Conservation (phyloP, 2,329 filamentous ascomycete genomes). For the Elsinoe arachidis region DNA sequence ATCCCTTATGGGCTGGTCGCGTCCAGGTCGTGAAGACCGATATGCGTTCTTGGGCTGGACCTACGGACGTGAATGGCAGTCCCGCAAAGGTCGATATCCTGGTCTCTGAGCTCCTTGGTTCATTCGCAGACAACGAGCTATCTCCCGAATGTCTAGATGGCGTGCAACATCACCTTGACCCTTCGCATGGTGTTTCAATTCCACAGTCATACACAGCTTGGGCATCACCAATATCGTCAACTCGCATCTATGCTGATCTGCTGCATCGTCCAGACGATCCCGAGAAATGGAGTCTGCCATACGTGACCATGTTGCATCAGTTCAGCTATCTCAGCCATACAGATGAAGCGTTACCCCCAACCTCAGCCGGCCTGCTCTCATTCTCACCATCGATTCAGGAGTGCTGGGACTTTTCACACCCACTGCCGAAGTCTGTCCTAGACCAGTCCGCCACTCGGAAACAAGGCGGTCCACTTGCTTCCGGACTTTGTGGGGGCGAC, state of each 20-base stretch:
- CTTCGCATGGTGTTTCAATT: conserved; percentile 80
- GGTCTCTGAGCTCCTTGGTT: conserved; percentile 86
- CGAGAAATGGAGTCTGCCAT: conserved; percentile 79
- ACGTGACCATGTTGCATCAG: conserved; percentile 86
- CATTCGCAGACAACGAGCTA: conserved; percentile 94
- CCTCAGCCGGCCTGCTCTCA: not conserved
- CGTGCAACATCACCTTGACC: conserved; percentile 79
- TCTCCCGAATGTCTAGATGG: conserved; percentile 95
- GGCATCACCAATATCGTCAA: conserved; percentile 82
- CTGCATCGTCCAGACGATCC: conserved; percentile 54
- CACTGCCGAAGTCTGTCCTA: conserved; percentile 53
- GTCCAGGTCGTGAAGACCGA: conserved; percentile 91
- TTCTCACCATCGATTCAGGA: conserved; percentile 52
- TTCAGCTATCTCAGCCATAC: conserved; percentile 72
- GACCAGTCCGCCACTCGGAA: conserved; percentile 47
- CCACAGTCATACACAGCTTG: conserved; percentile 90
- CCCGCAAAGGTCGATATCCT: conserved; percentile 77
- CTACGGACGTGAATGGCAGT: conserved; percentile 45
- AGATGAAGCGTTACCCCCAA: conserved; percentile 26
- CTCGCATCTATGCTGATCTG: conserved; percentile 77
- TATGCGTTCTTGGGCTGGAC: conserved; percentile 94
- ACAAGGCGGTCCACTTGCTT: conserved; percentile 54
- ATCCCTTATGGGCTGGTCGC: conserved; percentile 59
- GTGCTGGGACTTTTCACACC: conserved; percentile 74
- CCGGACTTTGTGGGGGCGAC: conserved; percentile 63